Conservation (phyloP, 768 basidiomycete species). For the Rubroboletus satanas region DNA sequence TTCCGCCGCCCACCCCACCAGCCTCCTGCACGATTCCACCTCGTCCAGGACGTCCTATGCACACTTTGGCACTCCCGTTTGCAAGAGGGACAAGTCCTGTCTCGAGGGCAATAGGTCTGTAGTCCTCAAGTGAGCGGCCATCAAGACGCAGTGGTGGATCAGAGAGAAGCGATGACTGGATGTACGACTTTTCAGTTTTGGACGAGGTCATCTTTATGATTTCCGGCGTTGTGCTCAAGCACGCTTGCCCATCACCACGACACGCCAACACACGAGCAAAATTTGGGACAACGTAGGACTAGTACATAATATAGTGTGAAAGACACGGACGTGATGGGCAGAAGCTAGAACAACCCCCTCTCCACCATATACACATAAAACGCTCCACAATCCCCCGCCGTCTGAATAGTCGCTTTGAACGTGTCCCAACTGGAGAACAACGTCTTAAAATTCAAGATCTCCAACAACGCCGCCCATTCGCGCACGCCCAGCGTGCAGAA, state of each 20-base stretch:
- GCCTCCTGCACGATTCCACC: constrained; percentile 75
- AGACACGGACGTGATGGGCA: too few species aligned
- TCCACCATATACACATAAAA: constrained; percentile 15
- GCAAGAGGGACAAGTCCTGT: constrained; percentile 77
- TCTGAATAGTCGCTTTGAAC: constrained; percentile 11
- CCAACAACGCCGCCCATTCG: constrained; percentile 38
- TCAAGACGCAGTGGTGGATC: constrained; percentile 68
- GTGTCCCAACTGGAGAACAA: constrained; percentile 17
- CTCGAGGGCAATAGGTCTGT: constrained; percentile 65
- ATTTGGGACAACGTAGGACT: too few species aligned
- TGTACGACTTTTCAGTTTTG: constrained; percentile 78
- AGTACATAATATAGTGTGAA: too few species aligned
- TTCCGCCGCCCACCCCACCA: constrained; percentile 69
- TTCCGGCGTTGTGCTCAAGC: background rate
- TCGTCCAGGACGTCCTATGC: constrained; percentile 62
- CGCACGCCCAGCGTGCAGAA: constrained; percentile 35
- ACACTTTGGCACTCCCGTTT: constrained; percentile 78
- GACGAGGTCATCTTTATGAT: constrained; percentile 40
- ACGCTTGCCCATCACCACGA: background rate
- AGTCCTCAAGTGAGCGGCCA: constrained; percentile 66
- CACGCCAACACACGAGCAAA: background rate
- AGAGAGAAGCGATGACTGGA: constrained; percentile 59
- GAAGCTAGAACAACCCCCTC: constrained; percentile 6
- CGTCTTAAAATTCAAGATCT: constrained; percentile 24
- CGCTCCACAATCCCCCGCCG: constrained; percentile 4